Percentiles rank a stretch among this genome's conserved stretches.
Conservation (phyloP, 2,329 filamentous ascomycete genomes). For the Microdochium bolleyi region DNA sequence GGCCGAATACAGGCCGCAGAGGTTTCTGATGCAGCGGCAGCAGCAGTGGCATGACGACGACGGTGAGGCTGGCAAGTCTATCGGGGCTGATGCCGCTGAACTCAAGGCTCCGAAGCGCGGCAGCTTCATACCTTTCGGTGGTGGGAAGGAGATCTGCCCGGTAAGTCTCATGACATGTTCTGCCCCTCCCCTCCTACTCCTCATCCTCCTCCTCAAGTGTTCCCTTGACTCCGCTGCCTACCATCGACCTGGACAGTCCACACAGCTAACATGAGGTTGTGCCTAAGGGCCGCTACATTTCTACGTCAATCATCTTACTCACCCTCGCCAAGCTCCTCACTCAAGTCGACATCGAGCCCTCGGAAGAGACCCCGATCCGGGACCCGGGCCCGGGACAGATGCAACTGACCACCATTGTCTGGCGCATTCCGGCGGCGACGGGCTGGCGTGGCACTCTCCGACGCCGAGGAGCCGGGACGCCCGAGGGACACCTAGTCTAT, state of each 20-base stretch:
- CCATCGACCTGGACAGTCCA: no score
- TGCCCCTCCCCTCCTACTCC: no score
- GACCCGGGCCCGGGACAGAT: neutral
- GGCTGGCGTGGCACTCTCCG: neutral
- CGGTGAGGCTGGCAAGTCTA: neutral
- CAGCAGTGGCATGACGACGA: neutral
- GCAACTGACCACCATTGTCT: neutral
- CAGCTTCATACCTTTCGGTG: neutral
- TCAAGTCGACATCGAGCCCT: neutral
- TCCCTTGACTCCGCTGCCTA: no score
- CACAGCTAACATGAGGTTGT: no score
- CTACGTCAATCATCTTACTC: neutral
- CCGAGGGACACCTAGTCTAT: neutral
- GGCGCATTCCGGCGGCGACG: neutral
- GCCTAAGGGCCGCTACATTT: neutral
- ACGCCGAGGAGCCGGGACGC: neutral
- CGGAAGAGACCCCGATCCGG: neutral
- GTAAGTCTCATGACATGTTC: neutral
- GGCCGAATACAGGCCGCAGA: neutral
- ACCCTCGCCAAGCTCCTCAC: neutral
- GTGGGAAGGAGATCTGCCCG: neutral
- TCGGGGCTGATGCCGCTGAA: neutral
- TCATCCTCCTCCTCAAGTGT: no score
- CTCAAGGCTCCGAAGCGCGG: neutral
- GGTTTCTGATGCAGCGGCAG: neutral